Evolutionary conservation across 2,329 filamentous ascomycete species (phyloP).

Genomic region (Fonsecaea pedrosoi): DNA sequence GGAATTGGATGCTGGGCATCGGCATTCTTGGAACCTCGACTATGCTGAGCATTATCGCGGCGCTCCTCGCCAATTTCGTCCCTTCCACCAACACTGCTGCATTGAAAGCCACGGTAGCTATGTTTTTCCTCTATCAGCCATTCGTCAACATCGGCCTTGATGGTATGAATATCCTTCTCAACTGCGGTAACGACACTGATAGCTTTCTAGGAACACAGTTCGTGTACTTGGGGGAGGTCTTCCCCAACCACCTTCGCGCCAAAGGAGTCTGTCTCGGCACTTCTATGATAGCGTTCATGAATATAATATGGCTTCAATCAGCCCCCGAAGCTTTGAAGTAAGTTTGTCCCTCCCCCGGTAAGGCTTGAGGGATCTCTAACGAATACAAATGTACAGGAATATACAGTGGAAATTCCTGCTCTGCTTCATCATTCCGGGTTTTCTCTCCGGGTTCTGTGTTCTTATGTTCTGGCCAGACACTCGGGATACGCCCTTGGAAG

Average conservation of each 20-base stretch:
- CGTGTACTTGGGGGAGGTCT: conserved; percentile 29
- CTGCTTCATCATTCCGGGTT: conserved; percentile 31
- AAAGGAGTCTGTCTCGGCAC: conserved; percentile 26
- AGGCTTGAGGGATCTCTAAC: too few species aligned
- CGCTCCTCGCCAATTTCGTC: conserved; percentile 33
- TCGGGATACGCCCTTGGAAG: conserved; percentile 44
- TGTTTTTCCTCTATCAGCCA: conserved; percentile 40
- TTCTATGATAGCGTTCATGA: conserved; percentile 16
- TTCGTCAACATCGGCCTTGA: conserved; percentile 7
- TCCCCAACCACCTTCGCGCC: conserved; percentile 29
- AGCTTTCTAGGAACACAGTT: conserved; percentile 10
- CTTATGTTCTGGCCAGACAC: conserved; percentile 41
- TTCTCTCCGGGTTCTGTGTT: conserved; percentile 8
- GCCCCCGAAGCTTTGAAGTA: conserved; percentile 43
- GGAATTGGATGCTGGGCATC: conserved; percentile 31
- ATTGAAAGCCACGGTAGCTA: conserved; percentile 48
- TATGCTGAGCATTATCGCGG: conserved; percentile 24
- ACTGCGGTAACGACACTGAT: background rate
- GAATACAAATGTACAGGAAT: conserved; percentile 24
- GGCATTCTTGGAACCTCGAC: conserved; percentile 33
- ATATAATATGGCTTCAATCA: conserved; percentile 29
- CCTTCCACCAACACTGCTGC: conserved; percentile 39
- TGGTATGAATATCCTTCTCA: conserved; percentile 14
- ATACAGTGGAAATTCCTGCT: conserved; percentile 46
- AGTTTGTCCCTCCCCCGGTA: background rate